Evolutionary conservation across 192 early-diverging fungal genomes (phyloP).

Genomic region (Coemansia brasiliensis): DNA sequence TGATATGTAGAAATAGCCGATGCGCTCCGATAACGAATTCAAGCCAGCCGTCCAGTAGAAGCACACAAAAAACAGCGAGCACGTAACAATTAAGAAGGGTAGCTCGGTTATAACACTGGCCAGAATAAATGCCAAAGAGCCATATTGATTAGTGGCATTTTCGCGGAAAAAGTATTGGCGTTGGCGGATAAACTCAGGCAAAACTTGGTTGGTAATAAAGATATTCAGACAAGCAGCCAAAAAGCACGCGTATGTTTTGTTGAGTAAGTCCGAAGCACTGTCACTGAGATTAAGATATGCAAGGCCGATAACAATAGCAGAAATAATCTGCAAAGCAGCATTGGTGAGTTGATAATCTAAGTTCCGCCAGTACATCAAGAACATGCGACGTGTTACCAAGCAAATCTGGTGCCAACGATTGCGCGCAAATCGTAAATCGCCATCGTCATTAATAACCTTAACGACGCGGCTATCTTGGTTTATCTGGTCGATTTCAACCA

Average conservation of each 20-base stretch:
- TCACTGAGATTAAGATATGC: constrained; percentile 65
- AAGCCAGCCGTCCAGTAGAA: constrained; percentile 68
- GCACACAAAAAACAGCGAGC: constrained; percentile 57
- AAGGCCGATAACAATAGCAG: constrained; percentile 66
- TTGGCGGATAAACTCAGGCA: constrained; percentile 65
- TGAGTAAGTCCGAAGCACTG: constrained; percentile 58
- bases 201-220: constrained; percentile 61
- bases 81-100: constrained; percentile 60
- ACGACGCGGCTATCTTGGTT: constrained; percentile 8
- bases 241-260: constrained; percentile 61
- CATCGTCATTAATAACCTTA: constrained; percentile 8
- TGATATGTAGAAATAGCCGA: constrained; percentile 63
- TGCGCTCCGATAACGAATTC: constrained; percentile 45
- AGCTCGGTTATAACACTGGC: constrained; percentile 62
- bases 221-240: constrained; percentile 57
- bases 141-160: constrained; percentile 63
- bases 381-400: constrained; percentile 66
- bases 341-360: constrained; percentile 72
- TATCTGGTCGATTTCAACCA: constrained; percentile 59
- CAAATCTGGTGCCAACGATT: constrained; percentile 51
- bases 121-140: constrained; percentile 63
- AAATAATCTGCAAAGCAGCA: constrained; percentile 56
- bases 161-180: constrained; percentile 64
- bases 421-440: constrained; percentile 32
- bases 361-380: constrained; percentile 68